Evolutionary conservation across 176 grass and related monocot genomes (phyloP), one percentile per base, ranked within the genome.

Genomic region (Oryza punctata): DNA sequence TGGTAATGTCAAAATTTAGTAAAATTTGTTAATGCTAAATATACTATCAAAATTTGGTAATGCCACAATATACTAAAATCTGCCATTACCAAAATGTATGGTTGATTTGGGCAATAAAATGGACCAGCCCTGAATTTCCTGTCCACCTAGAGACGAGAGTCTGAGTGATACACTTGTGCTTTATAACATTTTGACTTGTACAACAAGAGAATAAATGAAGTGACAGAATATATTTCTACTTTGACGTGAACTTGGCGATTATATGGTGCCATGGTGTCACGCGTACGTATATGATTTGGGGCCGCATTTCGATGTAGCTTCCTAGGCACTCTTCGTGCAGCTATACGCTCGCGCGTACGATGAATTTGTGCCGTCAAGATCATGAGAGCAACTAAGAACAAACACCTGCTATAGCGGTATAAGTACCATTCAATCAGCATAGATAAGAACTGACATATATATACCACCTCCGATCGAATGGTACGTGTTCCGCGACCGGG

Each of bases 141-240:
- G 50, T 19, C 72, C 64, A 47, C 43, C 27, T 18, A 52, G 35
- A 24, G 50, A 70, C 79, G 81, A 47, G 10, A 10, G 40, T 41
- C 40, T 41, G 40, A 23, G 54, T 9, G 54, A 4, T n/a, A 59
- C 54, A 59, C 54, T n/a, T 59, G 54, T 59, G 19, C 7, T 19
- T 52, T 52, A 2, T 37, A 47, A 73, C 38, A 69, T 46, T 75
- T 50, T 8, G 46, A 49, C 67, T 5, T 35, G 80, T 75, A 49
- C 70, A 30, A 43, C 29, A 44, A n/a, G 46, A 52, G 19, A 85
- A 85, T 85, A 84, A 70, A 6, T 70, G 5, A 75, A 89, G 87
- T 24, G 76, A 26, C 28, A 23, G 28, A 47, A 69, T 73, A 67
- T 43, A 82, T 10, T 70, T 79, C 60, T 80, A 66, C 41, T 38